Evolutionary conservation across 1,284 basidiomycete genomes (phyloP), one percentile per base, ranked within the genome.

Genomic region (Fomitopsis betulina): DNA sequence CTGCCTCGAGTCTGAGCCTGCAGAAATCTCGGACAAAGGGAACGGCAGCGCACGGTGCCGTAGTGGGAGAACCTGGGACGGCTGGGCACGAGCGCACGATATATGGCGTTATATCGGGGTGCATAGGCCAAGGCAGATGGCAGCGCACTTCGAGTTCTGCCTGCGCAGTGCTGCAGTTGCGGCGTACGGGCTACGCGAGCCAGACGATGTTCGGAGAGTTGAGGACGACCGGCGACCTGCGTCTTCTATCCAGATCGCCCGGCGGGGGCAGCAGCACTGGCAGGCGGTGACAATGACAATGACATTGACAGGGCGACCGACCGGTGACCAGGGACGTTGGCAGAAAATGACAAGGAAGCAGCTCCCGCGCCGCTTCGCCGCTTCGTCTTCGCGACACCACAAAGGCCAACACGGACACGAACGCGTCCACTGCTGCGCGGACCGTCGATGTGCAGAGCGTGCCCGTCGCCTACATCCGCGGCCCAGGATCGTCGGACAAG

Each of bases 281-380:
- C 10, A 17, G 40, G 7, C 17, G n/a, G 5, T 30, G 27, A 5
- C 27, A 30, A 5, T 19, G n/a, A 5, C 19, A 43, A n/a, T 8
- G 10, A 2, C 5, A n/a, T 7, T 21, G 40, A 5, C 40, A 25
- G 8, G 40, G 17, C 40, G 17, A 3, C 5, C 13, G 12, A 10
- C 21, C 45, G 10, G n/a, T 17, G 12, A 10, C 21, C 45, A 47
- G 2, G 12, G 47, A 33, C 47, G 12, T 50, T 50, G 47, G 47
- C 49, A 51, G 49, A 51, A 51, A 51, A 21, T 51, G 49, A 51
- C 49, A 51, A 51, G 25, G 49, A 51, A 51, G 49, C 30, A 4
- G 32, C 32, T 3, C 45, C 13, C 27, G 23, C 23, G 21, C 42
- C 42, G 15, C 49, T n/a, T 5, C 32, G 49, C 45, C 13, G 6